A percentile compares a stretch with the other conserved stretches of the same genome.
Conservation (phyloP, 345 rosid genomes). For the Crucihimalaya himalaica region DNA sequence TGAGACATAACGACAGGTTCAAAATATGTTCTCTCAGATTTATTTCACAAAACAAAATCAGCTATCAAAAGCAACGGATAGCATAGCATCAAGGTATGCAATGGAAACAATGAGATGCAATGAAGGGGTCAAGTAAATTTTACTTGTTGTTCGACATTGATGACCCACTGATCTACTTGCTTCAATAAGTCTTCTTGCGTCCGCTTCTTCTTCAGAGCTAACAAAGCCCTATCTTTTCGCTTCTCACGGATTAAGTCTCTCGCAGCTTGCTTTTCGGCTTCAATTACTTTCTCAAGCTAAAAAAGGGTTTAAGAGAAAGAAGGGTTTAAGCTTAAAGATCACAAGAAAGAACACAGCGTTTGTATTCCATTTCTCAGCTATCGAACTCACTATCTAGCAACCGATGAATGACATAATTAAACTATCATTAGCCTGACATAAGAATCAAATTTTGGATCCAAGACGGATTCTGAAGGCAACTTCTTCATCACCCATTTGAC, state of each 20-base stretch:
- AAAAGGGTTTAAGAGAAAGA: constrained; percentile 10
- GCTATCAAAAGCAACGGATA: neutral
- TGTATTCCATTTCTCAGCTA: constrained; percentile 1
- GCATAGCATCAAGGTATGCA: neutral
- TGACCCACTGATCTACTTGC: constrained; percentile 91
- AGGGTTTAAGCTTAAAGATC: neutral
- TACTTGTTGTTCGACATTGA: constrained; percentile 98
- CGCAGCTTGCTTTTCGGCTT: constrained; percentile 92
- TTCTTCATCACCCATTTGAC: neutral
- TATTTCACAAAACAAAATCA: neutral
- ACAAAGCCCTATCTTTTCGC: constrained; percentile 85
- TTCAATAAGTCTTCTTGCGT: constrained; percentile 87
- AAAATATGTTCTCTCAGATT: neutral
- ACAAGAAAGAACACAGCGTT: neutral
- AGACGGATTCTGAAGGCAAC: neutral
- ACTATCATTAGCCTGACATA: neutral
- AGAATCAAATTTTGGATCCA: neutral
- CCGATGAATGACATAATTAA: neutral
- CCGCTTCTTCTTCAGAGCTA: constrained; percentile 93
- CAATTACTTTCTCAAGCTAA: constrained; percentile 81
- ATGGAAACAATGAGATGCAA: neutral
- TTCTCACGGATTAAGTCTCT: constrained; percentile 80
- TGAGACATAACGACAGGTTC: constrained; percentile 33
- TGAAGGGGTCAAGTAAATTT: neutral
- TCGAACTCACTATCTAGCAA: constrained; percentile 3